These are phyloP conservation scores for Aureobasidium subglaciale DNA, from an alignment of 2,329 filamentous ascomycete genomes.

Conservation along the genomic window DNA sequence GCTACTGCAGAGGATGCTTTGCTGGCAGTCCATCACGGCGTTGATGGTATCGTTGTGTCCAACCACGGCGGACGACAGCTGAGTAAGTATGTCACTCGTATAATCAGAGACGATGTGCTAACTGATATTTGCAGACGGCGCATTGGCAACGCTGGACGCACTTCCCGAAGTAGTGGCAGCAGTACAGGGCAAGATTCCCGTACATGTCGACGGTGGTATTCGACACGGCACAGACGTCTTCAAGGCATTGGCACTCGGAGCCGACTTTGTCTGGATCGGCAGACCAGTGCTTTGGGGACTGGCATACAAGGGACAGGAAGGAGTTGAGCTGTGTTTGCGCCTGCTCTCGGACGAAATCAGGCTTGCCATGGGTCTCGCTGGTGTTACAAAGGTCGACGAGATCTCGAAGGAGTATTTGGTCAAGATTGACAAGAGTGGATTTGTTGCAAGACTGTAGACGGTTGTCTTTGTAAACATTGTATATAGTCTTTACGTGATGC, in stretches of 20 bases:
- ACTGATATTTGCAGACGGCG: constrained; percentile 37
- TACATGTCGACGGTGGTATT: constrained; percentile 54
- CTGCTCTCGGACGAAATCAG: constrained; percentile 35
- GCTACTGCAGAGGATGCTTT: constrained; percentile 37
- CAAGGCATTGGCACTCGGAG: constrained; percentile 47
- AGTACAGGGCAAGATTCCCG: constrained; percentile 38
- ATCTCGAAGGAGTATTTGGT: constrained; percentile 36
- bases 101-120: not conserved
- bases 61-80: constrained; percentile 42
- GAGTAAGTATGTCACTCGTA: constrained; percentile 7
- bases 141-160: constrained; percentile 42
- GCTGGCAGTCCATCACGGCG: constrained; percentile 37
- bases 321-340: constrained; percentile 37
- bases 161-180: constrained; percentile 28
- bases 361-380: constrained; percentile 35
- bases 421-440: constrained; percentile 30
- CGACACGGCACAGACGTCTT: constrained; percentile 48
- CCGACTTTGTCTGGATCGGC: constrained; percentile 38
- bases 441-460: constrained; percentile 23
- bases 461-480: not conserved
- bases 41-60: constrained; percentile 43
- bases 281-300: constrained; percentile 44
- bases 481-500: not conserved
- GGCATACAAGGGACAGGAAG: constrained; percentile 33
- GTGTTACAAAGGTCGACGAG: constrained; percentile 30